Evolutionary conservation across 2,329 filamentous ascomycete genomes (phyloP).

Genomic region (Cryoendolithus antarcticus): DNA sequence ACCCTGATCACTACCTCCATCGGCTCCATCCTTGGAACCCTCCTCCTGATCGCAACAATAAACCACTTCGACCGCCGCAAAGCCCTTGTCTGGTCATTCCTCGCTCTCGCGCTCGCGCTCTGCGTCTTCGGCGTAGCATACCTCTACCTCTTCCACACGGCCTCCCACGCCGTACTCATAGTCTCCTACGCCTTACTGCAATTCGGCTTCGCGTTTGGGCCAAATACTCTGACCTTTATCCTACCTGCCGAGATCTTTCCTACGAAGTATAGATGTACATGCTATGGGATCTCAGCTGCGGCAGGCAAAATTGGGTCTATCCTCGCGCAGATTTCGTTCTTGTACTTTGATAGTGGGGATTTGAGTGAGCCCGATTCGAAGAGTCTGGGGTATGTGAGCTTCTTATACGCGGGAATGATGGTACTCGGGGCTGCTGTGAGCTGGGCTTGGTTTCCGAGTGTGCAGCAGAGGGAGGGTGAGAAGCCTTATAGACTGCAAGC

Average conservation of each 20-base stretch:
- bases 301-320: conserved; percentile 41
- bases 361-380: conserved; percentile 7
- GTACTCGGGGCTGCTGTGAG: conserved; percentile 6
- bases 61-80: conserved; percentile 29
- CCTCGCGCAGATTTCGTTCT: conserved; percentile 29
- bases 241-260: conserved; percentile 45
- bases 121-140: conserved; percentile 32
- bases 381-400: conserved; percentile 7
- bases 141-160: conserved; percentile 22
- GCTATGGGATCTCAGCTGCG: conserved; percentile 42
- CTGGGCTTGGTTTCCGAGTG: conserved; percentile 9
- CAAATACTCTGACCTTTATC: conserved; percentile 12
- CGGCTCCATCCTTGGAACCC: conserved; percentile 30
- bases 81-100: conserved; percentile 33
- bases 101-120: conserved; percentile 30
- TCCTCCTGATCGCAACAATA: conserved; percentile 28
- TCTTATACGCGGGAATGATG: conserved; percentile 10
- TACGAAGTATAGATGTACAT: conserved; percentile 42
- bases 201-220: conserved; percentile 37
- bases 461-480: conserved; percentile 5
- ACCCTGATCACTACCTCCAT: conserved; percentile 15
- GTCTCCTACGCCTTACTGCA: conserved; percentile 33
- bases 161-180: conserved; percentile 24
- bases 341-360: conserved; percentile 4
- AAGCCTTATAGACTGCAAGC: conserved; percentile 1